Evolutionary conservation across 768 basidiomycete species (phyloP).

Genomic region (Clitopilus hobsonii): DNA sequence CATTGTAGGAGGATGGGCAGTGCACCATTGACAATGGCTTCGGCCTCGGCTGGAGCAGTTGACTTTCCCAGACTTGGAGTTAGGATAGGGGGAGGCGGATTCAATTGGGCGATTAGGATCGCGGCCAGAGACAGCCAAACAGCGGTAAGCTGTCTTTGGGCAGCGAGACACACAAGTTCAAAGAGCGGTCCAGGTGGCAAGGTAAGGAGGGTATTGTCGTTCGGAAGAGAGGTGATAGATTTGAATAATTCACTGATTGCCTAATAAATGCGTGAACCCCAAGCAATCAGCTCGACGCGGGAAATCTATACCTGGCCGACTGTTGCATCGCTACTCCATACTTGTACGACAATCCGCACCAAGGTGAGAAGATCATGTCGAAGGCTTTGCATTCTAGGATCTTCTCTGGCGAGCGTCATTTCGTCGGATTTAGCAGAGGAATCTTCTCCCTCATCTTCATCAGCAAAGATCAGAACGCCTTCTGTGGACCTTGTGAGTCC

Average conservation of each 20-base stretch:
- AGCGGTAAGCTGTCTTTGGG: conserved; percentile 67
- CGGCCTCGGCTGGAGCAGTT: conserved; percentile 46
- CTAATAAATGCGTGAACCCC: conserved; percentile 29
- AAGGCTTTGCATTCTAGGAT: conserved; percentile 56
- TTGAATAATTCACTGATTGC: conserved; percentile 80
- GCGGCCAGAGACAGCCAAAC: conserved; percentile 83
- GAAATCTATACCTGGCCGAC: conserved; percentile 62
- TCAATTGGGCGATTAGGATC: conserved; percentile 77
- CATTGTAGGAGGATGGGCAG: conserved; percentile 57
- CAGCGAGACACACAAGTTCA: conserved; percentile 71
- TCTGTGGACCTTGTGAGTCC: conserved; percentile 81
- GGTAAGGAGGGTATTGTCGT: conserved; percentile 74
- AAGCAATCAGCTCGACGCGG: too few species aligned
- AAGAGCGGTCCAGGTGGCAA: conserved; percentile 78
- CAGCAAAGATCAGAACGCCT: conserved; percentile 55
- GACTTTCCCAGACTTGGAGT: conserved; percentile 14
- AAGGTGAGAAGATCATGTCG: conserved; percentile 62
- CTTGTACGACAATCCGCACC: conserved; percentile 55
- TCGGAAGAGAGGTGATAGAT: conserved; percentile 77
- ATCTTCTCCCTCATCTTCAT: conserved; percentile 43
- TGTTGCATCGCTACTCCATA: conserved; percentile 79
- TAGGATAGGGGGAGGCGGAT: conserved; percentile 56
- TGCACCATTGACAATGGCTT: conserved; percentile 48
- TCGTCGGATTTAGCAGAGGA: conserved; percentile 45
- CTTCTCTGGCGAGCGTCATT: conserved; percentile 58